Conservation (phyloP, 2,329 filamentous ascomycete genomes). For the Colletotrichum sp. region DNA sequence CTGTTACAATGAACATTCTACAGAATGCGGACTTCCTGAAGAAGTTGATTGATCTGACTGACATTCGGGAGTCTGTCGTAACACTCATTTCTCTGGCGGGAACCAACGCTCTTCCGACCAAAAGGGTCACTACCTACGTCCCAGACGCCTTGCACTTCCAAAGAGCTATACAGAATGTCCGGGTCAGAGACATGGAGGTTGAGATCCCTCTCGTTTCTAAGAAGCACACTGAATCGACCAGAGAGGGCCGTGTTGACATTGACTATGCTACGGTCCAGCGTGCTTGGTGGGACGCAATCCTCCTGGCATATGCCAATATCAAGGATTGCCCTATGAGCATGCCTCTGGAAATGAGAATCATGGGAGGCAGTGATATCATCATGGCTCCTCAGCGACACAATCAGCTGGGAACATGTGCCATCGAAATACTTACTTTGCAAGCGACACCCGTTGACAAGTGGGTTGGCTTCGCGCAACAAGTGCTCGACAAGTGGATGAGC, state of each 20-base stretch:
- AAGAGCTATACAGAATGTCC: conserved; percentile 50
- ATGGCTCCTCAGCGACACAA: conserved; percentile 51
- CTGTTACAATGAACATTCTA: conserved; percentile 25
- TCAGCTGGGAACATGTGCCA: conserved; percentile 43
- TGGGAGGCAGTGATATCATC: conserved; percentile 43
- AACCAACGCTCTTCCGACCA: conserved; percentile 31
- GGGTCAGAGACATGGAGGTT: conserved; percentile 33
- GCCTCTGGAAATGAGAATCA: conserved; percentile 49
- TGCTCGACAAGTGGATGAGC: conserved; percentile 45
- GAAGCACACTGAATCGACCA: conserved; percentile 32
- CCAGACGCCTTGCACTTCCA: conserved; percentile 53
- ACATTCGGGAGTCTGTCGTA: conserved; percentile 21
- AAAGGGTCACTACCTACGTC: conserved; percentile 27
- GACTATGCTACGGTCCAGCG: conserved; percentile 47
- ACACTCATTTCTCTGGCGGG: conserved; percentile 33
- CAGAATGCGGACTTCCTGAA: conserved; percentile 20
- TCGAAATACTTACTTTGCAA: conserved; percentile 48
- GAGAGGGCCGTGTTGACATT: conserved; percentile 33
- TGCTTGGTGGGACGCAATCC: conserved; percentile 57
- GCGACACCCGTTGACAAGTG: conserved; percentile 41
- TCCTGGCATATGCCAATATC: conserved; percentile 43
- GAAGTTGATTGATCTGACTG: conserved; percentile 28
- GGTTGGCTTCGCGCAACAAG: conserved; percentile 43
- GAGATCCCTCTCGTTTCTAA: conserved; percentile 51
- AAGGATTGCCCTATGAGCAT: conserved; percentile 41